Evolutionary conservation across 306 rosid genomes (phyloP).

Genomic region (Cicer yamashitae): DNA sequence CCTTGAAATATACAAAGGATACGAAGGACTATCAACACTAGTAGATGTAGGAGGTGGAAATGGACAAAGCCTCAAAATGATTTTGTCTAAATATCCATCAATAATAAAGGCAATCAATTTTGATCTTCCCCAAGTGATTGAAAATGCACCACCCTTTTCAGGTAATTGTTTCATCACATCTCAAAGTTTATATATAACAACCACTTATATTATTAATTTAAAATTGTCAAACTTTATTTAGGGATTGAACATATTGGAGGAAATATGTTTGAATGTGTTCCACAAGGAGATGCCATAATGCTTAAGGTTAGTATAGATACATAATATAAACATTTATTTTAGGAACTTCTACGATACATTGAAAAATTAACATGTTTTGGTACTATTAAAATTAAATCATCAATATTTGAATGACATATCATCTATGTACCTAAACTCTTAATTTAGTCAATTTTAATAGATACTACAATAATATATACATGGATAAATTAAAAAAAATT

Average conservation of each 20-base stretch:
- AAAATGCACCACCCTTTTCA: conserved; percentile 16
- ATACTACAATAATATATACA: too few relatives aligned
- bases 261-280: conserved; percentile 24
- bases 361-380: too few relatives aligned
- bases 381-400: too few relatives aligned
- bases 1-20: conserved; percentile 34
- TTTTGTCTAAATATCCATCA: background rate
- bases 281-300: background rate
- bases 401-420: too few relatives aligned
- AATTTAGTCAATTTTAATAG: too few relatives aligned
- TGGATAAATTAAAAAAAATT: too few relatives aligned
- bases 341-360: too few relatives aligned
- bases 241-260: conserved; percentile 42
- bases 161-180: conserved; percentile 2
- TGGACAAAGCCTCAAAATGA: background rate
- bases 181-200: too few relatives aligned
- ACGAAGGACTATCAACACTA: conserved; percentile 1
- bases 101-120: background rate
- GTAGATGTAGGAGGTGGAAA: background rate
- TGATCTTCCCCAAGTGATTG: conserved; percentile 8
- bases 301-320: background rate
- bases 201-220: too few relatives aligned
- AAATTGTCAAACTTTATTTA: background rate
- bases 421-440: too few relatives aligned
- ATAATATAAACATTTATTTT: too few relatives aligned